Percentiles rank a stretch among this genome's conserved stretches.
phyloP scores from a whole-genome alignment of 768 basidiomycete genomes.

The Fomitopsis pulvina region DNA sequence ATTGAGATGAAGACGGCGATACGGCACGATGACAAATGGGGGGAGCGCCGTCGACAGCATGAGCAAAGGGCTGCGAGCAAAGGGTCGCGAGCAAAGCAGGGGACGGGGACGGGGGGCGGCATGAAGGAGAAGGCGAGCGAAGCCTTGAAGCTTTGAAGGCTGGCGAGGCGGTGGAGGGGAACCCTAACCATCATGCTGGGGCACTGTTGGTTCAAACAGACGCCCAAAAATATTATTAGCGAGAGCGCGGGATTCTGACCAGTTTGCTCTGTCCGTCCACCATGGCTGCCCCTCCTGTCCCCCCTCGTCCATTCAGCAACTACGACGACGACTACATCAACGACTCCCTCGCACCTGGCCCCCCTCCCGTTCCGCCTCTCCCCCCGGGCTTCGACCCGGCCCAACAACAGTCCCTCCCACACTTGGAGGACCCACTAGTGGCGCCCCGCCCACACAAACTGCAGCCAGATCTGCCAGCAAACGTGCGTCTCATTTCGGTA shows the following conservation, averaged over 20 bases:
- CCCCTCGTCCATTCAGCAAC: conserved; percentile 19
- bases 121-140: too few species aligned
- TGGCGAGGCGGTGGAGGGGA: too few species aligned
- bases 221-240: not conserved
- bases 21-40: too few species aligned
- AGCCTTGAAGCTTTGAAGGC: too few species aligned
- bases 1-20: too few species aligned
- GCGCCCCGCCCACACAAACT: conserved; percentile 63
- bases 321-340: conserved; percentile 11
- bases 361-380: conserved; percentile 46
- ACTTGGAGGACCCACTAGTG: conserved; percentile 48
- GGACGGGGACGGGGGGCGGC: too few species aligned
- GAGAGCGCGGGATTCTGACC: too few species aligned
- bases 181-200: too few species aligned
- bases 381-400: conserved; percentile 32
- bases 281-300: conserved; percentile 21
- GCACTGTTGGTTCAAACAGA: too few species aligned
- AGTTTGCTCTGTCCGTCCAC: not conserved
- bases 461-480: conserved; percentile 53
- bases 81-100: too few species aligned
- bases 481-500: conserved; percentile 53
- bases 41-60: too few species aligned
- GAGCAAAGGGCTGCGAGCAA: too few species aligned
- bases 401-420: conserved; percentile 31
- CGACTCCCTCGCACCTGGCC: conserved; percentile 20